Conservation (phyloP, 192 early-diverging fungal genomes). For the Coemansia aciculifera region DNA sequence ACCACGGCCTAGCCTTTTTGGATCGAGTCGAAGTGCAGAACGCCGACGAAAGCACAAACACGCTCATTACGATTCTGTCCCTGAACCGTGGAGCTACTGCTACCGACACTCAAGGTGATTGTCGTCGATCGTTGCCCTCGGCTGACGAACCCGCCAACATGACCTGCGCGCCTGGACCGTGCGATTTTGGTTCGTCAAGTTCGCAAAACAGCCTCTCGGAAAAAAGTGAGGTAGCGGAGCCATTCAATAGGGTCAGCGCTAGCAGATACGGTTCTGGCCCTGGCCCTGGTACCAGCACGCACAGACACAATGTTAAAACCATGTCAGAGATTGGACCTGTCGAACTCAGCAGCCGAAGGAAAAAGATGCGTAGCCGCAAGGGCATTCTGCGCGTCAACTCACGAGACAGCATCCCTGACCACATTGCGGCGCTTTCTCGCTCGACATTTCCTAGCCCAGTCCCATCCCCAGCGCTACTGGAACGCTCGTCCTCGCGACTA, state of each 20-base stretch:
- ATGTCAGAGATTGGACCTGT: constrained; percentile 6
- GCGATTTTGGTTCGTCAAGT: constrained; percentile 1
- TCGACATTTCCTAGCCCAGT: constrained; percentile 53
- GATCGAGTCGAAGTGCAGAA: constrained; percentile 53
- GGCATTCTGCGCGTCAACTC: constrained; percentile 38
- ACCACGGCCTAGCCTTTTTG: constrained; percentile 43
- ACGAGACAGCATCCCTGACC: constrained; percentile 50
- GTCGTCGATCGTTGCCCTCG: constrained; percentile 36
- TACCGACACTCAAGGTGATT: background rate
- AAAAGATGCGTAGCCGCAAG: constrained; percentile 30
- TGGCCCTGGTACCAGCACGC: background rate
- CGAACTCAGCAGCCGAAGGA: constrained; percentile 20
- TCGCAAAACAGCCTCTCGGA: constrained; percentile 19
- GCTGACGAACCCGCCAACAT: constrained; percentile 10
- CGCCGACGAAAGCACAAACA: constrained; percentile 46
- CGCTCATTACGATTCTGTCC: constrained; percentile 50
- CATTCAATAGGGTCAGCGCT: constrained; percentile 12
- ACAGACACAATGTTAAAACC: background rate
- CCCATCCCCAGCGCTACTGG: constrained; percentile 29
- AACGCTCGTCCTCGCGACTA: constrained; percentile 32
- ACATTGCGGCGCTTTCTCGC: constrained; percentile 52
- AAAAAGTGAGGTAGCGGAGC: constrained; percentile 9
- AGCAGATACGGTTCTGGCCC: constrained; percentile 12
- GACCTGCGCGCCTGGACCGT: constrained; percentile 15
- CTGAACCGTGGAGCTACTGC: constrained; percentile 34